Conservation (phyloP, 345 rosid genomes). For the Iberis pinnata region DNA sequence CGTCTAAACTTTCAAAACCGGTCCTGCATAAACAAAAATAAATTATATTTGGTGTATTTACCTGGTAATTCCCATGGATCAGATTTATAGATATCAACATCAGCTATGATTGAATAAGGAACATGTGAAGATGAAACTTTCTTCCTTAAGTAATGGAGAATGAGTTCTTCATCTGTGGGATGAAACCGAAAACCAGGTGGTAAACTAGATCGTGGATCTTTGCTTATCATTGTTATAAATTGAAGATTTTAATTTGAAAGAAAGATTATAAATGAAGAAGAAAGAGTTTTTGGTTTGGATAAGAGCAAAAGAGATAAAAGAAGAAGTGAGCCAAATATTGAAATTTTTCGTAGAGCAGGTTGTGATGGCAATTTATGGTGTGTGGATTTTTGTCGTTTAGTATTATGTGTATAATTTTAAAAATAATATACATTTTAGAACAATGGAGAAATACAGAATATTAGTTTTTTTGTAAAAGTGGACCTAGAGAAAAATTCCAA, state of each 20-base stretch:
- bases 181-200: conserved; percentile 99
- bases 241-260: no score
- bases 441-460: conserved; percentile 12
- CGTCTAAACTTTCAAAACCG: no score
- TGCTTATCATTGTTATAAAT: conserved; percentile 33
- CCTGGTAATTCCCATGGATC: conserved; percentile 98
- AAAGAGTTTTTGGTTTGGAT: background rate
- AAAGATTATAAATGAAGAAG: no score
- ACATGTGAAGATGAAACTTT: conserved; percentile 57
- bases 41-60: no score
- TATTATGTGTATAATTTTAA: background rate
- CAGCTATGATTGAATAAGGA: conserved; percentile 80
- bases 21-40: no score
- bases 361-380: conserved; percentile 52
- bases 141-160: conserved; percentile 76
- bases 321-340: conserved; percentile 37
- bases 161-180: no score
- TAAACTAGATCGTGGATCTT: conserved; percentile 59
- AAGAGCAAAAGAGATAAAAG: background rate
- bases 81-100: conserved; percentile 85
- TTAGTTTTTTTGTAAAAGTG: conserved; percentile 21
- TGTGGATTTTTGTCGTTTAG: conserved; percentile 52
- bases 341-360: conserved; percentile 56
- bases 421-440: conserved; percentile 28
- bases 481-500: background rate